Evolutionary conservation across 1,284 basidiomycete species (phyloP).

Genomic region (Ustilago shanxiensis): DNA sequence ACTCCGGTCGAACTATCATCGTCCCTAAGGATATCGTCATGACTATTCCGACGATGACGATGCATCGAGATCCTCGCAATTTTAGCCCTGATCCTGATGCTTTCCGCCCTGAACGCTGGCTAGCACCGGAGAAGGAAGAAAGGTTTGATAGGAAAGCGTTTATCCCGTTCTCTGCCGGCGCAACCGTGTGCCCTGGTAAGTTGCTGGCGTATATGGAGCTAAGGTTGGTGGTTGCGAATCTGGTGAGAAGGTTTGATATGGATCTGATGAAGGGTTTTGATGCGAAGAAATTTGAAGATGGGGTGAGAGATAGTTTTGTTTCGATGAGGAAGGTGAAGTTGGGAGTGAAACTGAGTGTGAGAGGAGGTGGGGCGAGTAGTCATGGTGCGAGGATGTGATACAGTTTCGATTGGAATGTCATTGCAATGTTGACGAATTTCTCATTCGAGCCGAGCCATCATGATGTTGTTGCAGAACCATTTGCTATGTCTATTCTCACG

Average conservation of each 20-base stretch:
- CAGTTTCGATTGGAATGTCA: too few species aligned
- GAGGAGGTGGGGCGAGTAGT: neutral
- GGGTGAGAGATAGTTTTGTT: conserved; percentile 4
- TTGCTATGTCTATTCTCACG: too few species aligned
- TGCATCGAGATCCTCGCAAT: conserved; percentile 35
- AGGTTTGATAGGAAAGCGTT: conserved; percentile 22
- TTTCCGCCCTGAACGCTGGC: conserved; percentile 32
- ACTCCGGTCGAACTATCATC: neutral
- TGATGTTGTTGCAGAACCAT: too few species aligned
- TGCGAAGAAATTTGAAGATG: neutral
- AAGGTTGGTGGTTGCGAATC: conserved; percentile 15
- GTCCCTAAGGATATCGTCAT: conserved; percentile 10
- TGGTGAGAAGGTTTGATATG: conserved; percentile 28
- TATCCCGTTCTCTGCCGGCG: conserved; percentile 19
- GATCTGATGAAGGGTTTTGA: neutral
- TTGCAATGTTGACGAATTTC: too few species aligned
- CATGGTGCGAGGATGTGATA: neutral
- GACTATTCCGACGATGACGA: conserved; percentile 16
- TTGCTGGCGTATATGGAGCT: conserved; percentile 26
- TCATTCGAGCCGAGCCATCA: too few species aligned
- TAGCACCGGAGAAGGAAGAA: conserved; percentile 19
- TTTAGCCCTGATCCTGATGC: conserved; percentile 14
- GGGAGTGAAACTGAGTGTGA: neutral
- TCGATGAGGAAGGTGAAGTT: conserved; percentile 1
- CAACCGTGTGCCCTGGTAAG: conserved; percentile 22